Percentiles rank a stretch among this genome's conserved stretches.
phyloP scores from a whole-genome alignment of 176 grass and related monocot genomes.

The Rhynchospora tenuis region DNA sequence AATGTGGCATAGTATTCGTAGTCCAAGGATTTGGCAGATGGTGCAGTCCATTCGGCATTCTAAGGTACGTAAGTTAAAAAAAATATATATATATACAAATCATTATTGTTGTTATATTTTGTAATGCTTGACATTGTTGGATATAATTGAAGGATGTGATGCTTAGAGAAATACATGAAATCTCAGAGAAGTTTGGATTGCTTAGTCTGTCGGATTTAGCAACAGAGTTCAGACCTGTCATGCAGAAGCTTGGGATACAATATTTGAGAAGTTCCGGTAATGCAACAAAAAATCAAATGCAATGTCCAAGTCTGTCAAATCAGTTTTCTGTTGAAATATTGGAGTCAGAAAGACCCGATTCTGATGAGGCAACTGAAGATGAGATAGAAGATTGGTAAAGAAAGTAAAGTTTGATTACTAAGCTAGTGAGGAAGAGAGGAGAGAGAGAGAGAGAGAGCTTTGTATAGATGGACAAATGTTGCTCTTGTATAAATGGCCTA shows the following conservation, averaged over 20 bases:
- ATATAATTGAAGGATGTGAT: constrained; percentile 47
- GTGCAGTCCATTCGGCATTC: constrained; percentile 50
- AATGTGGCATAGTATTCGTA: constrained; percentile 90
- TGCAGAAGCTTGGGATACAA: constrained; percentile 36
- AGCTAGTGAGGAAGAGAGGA: background rate
- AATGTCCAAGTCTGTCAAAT: background rate
- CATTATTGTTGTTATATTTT: constrained; percentile 7
- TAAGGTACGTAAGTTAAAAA: constrained; percentile 44
- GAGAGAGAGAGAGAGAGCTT: too few relatives aligned
- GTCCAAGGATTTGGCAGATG: constrained; percentile 72
- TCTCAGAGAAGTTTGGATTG: constrained; percentile 30
- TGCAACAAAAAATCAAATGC: constrained; percentile 13
- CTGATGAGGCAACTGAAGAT: constrained; percentile 51
- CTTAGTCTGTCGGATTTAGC: constrained; percentile 37
- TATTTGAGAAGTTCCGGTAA: background rate
- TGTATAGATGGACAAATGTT: background rate
- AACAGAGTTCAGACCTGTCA: constrained; percentile 61
- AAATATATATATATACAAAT: background rate
- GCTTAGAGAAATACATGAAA: constrained; percentile 48
- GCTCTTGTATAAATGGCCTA: background rate
- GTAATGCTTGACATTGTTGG: constrained; percentile 24
- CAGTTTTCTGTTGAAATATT: background rate
- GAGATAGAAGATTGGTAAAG: constrained; percentile 65
- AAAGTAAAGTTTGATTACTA: background rate
- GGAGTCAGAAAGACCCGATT: constrained; percentile 20